Evolutionary conservation across 495 filamentous ascomycete genomes (phyloP).

Genomic region (Penicillium lividum): DNA sequence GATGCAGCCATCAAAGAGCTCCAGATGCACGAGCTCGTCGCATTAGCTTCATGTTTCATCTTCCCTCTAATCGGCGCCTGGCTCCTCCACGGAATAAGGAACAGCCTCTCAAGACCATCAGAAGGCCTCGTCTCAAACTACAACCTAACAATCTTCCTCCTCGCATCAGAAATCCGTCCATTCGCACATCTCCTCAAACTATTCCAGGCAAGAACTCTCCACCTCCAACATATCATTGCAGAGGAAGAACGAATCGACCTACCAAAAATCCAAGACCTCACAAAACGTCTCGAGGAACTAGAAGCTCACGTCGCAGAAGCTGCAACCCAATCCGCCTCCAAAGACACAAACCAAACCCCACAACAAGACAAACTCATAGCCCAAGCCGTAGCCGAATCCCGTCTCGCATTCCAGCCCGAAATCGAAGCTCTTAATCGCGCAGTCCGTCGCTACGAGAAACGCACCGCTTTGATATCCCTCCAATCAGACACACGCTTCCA

Average conservation of each 20-base stretch:
- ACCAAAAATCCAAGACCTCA: constrained; percentile 56
- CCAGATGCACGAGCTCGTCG: constrained; percentile 70
- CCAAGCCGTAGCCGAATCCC: constrained; percentile 61
- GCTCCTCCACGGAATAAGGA: constrained; percentile 73
- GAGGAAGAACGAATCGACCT: constrained; percentile 37
- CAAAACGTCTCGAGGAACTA: constrained; percentile 65
- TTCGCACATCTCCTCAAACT: constrained; percentile 78
- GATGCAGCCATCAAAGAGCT: constrained; percentile 60
- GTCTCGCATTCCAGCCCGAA: constrained; percentile 70
- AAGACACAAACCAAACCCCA: constrained; percentile 26
- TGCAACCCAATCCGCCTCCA: constrained; percentile 9
- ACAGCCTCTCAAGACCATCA: constrained; percentile 75
- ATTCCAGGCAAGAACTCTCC: constrained; percentile 73
- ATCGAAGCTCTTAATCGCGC: constrained; percentile 88
- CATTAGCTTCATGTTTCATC: constrained; percentile 75
- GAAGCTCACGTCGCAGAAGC: constrained; percentile 59
- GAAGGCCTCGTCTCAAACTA: constrained; percentile 88
- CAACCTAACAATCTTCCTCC: constrained; percentile 90
- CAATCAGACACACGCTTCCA: constrained; percentile 75
- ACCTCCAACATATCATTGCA: constrained; percentile 74
- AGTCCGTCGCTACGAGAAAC: constrained; percentile 92
- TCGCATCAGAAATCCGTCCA: constrained; percentile 84
- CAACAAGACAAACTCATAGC: constrained; percentile 28
- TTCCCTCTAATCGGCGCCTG: constrained; percentile 77
- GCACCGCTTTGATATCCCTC: constrained; percentile 65